Base-by-base conservation (phyloP, 1,284 basidiomycete species). In the Calocybe gambosa region DNA sequence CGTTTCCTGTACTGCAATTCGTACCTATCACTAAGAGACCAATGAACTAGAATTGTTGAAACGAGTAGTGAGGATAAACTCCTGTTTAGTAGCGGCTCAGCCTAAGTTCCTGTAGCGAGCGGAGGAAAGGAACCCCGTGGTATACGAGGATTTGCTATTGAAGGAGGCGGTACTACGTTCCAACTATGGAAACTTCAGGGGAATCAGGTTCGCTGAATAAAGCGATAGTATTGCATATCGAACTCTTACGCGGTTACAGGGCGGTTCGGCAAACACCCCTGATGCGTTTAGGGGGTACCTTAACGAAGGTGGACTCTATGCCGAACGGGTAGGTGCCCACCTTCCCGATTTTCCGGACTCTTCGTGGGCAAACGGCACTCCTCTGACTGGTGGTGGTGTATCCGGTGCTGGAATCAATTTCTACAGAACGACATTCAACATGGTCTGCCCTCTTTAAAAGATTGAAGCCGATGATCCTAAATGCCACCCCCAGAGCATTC, bases 301-400 rank as follows among this genome's bases (percentile, higher is more conserved):
- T 26, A 78, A 78, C 50, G 75, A 78, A 63, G 75, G 75, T 15
- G 76, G 75, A 0, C 56, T 80, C 2, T 73, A 68, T 36, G 73
- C 70, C 1, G 77, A 80, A 57, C 61, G 75, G 33, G 63, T 71
- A 39, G 75, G 75, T 3, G 75, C 75, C 18, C 75, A 78, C 59
- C 63, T 78, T 7, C 75, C 75, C 10, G 71, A 67, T 2, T 78
- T 69, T 54, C 69, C 72, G 15, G 70, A 72, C 49, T 57, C 62
- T 3, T 40, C 50, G 2, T 78, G 77, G 77, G 46, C 52, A 19
- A 49, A 44, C 28, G 70, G 65, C 3, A 64, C 59, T 18, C 66
- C 71, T 26, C 47, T 69, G 5, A 40, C 59, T 31, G 57, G 57
- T 25, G 62, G 62, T 18, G 65, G 65, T 2, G 58, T 75, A 20